Percentiles rank a stretch among this genome's conserved stretches.
phyloP scores from a whole-genome alignment of 2,329 filamentous ascomycete species.

The Alternaria alternata region DNA sequence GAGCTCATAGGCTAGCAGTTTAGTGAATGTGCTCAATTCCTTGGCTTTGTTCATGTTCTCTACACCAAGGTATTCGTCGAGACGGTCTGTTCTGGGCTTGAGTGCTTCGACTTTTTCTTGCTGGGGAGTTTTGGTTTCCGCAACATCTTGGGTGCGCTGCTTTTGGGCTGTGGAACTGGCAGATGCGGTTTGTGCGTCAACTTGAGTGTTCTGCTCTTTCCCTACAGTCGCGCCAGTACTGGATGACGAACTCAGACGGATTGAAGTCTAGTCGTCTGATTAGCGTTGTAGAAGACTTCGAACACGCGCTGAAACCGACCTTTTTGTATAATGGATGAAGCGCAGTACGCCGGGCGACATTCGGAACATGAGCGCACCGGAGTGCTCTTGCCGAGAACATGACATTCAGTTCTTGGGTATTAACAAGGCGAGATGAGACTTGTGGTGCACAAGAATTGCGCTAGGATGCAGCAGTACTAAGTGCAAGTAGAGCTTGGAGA shows the following conservation, averaged over 20 bases:
- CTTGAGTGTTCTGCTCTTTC: background rate
- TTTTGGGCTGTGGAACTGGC: background rate
- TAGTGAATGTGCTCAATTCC: background rate
- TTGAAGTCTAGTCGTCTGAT: background rate
- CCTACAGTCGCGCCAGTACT: background rate
- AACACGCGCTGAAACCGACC: background rate
- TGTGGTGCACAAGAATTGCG: background rate
- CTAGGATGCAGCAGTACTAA: background rate
- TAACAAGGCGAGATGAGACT: background rate
- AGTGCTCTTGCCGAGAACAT: conserved; percentile 11
- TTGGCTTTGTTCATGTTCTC: background rate
- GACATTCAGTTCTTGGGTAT: background rate
- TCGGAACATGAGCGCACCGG: background rate
- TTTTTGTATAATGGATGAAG: background rate
- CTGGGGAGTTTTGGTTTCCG: background rate
- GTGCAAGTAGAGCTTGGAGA: background rate
- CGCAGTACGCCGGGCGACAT: background rate
- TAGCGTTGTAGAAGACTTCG: background rate
- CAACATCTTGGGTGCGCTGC: background rate
- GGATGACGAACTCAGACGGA: conserved; percentile 2
- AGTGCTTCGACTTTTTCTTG: background rate
- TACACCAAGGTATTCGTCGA: background rate
- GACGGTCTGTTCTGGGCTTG: background rate
- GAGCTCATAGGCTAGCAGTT: background rate
- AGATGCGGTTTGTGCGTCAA: background rate